Conservation (phyloP, 345 rosid species). For the Eucalyptus tenuipes region DNA sequence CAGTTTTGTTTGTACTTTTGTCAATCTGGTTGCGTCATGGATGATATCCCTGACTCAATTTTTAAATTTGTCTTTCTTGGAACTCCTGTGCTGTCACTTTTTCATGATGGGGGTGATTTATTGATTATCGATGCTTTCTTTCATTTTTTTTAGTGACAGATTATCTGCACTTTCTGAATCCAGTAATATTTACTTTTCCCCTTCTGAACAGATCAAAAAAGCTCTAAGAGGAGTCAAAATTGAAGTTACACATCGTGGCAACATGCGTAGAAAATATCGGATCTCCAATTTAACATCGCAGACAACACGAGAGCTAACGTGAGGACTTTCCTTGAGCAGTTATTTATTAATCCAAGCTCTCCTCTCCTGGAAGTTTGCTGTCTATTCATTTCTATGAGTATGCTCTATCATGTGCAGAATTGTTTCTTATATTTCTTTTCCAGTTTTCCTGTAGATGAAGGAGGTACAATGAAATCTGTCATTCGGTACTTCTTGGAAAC, state of each 20-base stretch:
- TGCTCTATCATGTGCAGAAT: neutral
- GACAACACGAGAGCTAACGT: conserved; percentile 89
- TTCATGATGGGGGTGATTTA: neutral
- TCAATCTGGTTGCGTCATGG: neutral
- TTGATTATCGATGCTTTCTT: neutral
- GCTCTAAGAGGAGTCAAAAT: conserved; percentile 90
- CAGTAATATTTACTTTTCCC: neutral
- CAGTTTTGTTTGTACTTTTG: neutral
- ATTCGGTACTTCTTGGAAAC: conserved; percentile 80
- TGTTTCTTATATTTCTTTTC: neutral
- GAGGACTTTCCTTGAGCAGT: conserved; percentile 7
- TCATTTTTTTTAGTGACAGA: neutral
- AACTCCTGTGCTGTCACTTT: neutral
- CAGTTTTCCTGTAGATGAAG: conserved; percentile 86
- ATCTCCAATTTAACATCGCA: conserved; percentile 85
- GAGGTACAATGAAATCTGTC: conserved; percentile 81
- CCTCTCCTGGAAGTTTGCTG: neutral
- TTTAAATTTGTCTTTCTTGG: neutral
- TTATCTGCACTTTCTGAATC: neutral
- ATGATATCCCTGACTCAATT: neutral
- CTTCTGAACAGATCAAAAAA: conserved; percentile 57
- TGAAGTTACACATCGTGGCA: conserved; percentile 92
- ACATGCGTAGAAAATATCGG: conserved; percentile 92
- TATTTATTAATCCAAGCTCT: neutral
- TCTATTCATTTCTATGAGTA: neutral